A percentile compares a stretch with the other conserved stretches of the same genome.
Evolutionary conservation across 1,284 basidiomycete species (phyloP).

Genomic region (Quambalaria eucalypti): DNA sequence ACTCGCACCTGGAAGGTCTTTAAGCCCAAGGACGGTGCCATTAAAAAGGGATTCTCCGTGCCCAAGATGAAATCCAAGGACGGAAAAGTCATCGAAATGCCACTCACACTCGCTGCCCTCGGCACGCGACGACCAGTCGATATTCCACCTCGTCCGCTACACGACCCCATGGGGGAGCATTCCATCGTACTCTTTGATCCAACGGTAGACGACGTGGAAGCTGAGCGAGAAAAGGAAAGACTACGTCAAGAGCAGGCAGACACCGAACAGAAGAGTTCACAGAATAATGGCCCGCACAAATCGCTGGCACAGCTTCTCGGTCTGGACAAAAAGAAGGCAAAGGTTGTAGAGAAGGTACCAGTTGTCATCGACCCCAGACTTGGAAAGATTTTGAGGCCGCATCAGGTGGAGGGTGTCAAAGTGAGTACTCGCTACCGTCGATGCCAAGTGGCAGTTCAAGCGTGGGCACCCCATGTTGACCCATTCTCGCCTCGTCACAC

Average conservation of each 20-base stretch:
- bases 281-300: slow-evolving; percentile 66
- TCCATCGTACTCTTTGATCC: slow-evolving; percentile 96
- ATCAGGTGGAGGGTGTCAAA: slow-evolving; percentile 64
- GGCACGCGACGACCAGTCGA: slow-evolving; percentile 75
- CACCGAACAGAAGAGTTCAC: neutral
- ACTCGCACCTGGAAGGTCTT: slow-evolving; percentile 36
- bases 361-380: slow-evolving; percentile 92
- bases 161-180: slow-evolving; percentile 95
- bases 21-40: slow-evolving; percentile 29
- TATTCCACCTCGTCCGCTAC: slow-evolving; percentile 78
- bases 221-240: slow-evolving; percentile 16
- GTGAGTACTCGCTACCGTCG: slow-evolving; percentile 4
- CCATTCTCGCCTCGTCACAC: neutral
- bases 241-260: neutral
- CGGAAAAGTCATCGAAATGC: slow-evolving; percentile 61
- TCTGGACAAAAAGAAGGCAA: slow-evolving; percentile 40
- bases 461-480: neutral
- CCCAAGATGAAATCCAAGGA: slow-evolving; percentile 73
- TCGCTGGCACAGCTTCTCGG: slow-evolving; percentile 76
- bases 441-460: neutral
- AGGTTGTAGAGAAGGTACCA: slow-evolving; percentile 64
- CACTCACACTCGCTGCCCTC: slow-evolving; percentile 65
- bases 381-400: slow-evolving; percentile 53
- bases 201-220: slow-evolving; percentile 64
- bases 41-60: slow-evolving; percentile 61